Conservation (phyloP, 225 moss, liverwort and hornwort species). For the Sphagnum tenellum region DNA sequence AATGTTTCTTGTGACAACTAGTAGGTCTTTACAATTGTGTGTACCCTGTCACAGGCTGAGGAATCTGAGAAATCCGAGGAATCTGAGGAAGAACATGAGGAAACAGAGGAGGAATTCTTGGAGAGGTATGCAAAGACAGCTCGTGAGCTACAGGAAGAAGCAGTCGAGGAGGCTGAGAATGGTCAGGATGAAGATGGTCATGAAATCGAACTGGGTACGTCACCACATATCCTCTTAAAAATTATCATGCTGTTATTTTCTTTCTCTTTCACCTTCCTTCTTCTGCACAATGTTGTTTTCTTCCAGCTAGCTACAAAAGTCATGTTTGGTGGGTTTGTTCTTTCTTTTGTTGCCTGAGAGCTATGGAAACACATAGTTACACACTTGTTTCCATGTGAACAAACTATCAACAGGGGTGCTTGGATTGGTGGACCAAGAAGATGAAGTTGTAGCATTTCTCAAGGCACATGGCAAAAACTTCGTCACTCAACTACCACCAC, state of each 20-base stretch:
- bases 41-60: slow-evolving; percentile 32
- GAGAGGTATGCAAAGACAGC: slow-evolving; percentile 73
- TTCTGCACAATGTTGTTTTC: neutral
- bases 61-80: slow-evolving; percentile 35
- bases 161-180: slow-evolving; percentile 75
- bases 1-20: no score
- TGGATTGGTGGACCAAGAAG: slow-evolving; percentile 67
- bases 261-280: neutral
- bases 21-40: neutral
- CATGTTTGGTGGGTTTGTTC: no score
- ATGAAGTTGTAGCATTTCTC: slow-evolving; percentile 55
- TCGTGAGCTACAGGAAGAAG: slow-evolving; percentile 73
- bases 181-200: slow-evolving; percentile 96
- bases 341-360: neutral
- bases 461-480: slow-evolving; percentile 41
- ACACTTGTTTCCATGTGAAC: no score
- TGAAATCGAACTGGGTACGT: slow-evolving; percentile 85
- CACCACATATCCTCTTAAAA: no score
- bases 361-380: neutral
- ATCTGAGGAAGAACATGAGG: slow-evolving; percentile 57
- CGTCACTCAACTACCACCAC: slow-evolving; percentile 34
- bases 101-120: slow-evolving; percentile 80
- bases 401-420: slow-evolving; percentile 34
- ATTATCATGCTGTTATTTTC: neutral
- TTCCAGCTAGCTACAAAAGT: neutral